phyloP scores from a whole-genome alignment of 2,329 filamentous ascomycete species.

The Sporothrix sp. region DNA sequence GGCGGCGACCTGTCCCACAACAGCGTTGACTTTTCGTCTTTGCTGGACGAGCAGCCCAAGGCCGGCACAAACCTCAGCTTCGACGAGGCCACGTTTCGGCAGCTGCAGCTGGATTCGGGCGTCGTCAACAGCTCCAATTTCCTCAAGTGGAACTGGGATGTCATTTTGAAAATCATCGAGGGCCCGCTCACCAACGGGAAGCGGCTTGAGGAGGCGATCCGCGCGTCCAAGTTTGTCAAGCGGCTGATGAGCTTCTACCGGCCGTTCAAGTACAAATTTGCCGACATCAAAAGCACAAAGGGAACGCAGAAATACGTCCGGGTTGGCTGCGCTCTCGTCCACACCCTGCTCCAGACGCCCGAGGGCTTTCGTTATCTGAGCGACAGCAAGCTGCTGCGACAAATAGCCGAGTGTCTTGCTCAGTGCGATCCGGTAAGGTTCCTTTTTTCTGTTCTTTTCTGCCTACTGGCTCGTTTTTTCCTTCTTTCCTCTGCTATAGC shows the following conservation, averaged over 20 bases:
- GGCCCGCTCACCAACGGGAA: slow-evolving; percentile 87
- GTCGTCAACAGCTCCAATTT: slow-evolving; percentile 86
- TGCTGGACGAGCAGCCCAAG: slow-evolving; percentile 49
- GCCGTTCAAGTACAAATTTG: slow-evolving; percentile 94
- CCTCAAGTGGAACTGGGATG: slow-evolving; percentile 94
- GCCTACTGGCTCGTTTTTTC: neutral
- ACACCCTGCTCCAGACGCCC: slow-evolving; percentile 71
- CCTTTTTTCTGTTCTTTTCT: neutral
- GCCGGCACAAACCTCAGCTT: slow-evolving; percentile 38
- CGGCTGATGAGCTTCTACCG: slow-evolving; percentile 89
- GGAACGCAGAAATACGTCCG: slow-evolving; percentile 90
- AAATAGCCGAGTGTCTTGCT: slow-evolving; percentile 90
- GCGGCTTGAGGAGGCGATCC: slow-evolving; percentile 85
- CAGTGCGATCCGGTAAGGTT: slow-evolving; percentile 75
- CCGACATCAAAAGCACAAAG: slow-evolving; percentile 79
- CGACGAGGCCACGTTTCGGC: slow-evolving; percentile 54
- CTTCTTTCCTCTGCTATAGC: neutral
- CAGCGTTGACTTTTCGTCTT: slow-evolving; percentile 35
- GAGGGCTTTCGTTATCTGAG: slow-evolving; percentile 79
- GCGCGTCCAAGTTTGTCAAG: slow-evolving; percentile 93
- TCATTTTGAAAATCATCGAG: slow-evolving; percentile 83
- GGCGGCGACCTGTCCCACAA: slow-evolving; percentile 26
- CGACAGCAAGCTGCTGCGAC: slow-evolving; percentile 86
- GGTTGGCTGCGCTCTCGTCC: slow-evolving; percentile 79
- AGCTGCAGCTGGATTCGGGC: slow-evolving; percentile 64